Evolutionary conservation across 2,329 filamentous ascomycete genomes (phyloP), one percentile per base, ranked within the genome.

Genomic region (Scleromitrula shiraiana): DNA sequence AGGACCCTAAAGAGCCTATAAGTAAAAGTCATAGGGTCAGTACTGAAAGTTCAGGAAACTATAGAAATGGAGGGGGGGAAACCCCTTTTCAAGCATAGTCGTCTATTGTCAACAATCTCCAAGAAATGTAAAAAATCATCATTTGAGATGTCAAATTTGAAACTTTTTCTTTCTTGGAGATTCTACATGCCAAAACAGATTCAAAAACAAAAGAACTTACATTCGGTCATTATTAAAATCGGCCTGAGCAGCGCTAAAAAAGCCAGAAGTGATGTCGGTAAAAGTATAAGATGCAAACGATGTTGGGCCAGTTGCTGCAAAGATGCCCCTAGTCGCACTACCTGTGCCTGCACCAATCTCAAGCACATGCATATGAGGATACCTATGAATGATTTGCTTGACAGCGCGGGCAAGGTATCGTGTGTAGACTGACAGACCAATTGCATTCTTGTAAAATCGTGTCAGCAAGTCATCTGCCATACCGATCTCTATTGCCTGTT

Each of bases 1-100:
- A 71, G 58, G 70, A 70, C 5, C 61, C 65, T 4, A 62, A 46
- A 0, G 67, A 67, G 14, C 72, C 15, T 65, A 50, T 74, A 71
- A 0, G 72, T 74, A 55, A 62, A 75, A 0, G 67, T 70, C 54
- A 74, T 75, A 2, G 60, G 62, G 2, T 59, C 50, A 41, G 26
- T 27, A 27, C 12, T 27, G 26, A 7, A 27, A 27, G 7, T 27
- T 27, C 12, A 27, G 26, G 26, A 12, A 7, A 27, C 7, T 27
- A 12, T 27, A 12, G 26, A 12, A 27, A 27, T 27, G 26, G 26
- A 27, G 26, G 26, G 12, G 12, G 26, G 26, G 12, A 27, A 12
- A 27, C 7, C 7, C 26, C 12, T 12, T 7, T 27, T 27, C 12
- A 27, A 27, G 26, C 26, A 7, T 27, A 7, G 26, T 7, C 7